These are phyloP conservation scores for Chimonanthus salicifolius DNA, from an alignment of 164 flowering plant species.

Conservation along the genomic window DNA sequence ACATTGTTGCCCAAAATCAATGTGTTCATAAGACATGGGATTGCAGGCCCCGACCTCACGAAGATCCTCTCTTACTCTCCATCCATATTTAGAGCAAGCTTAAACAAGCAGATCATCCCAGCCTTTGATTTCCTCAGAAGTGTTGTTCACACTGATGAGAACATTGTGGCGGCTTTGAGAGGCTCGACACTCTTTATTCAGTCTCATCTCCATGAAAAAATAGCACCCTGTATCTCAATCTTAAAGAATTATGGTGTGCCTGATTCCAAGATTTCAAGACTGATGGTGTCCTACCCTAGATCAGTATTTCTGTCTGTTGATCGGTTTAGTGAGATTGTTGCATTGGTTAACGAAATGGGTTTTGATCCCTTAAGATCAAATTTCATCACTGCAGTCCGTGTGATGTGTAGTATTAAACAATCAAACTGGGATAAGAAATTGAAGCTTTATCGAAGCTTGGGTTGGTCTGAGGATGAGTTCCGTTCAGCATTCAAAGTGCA, in stretches of 20 bases:
- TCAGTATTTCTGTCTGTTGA: neutral
- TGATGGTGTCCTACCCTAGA: neutral
- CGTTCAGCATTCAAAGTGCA: neutral
- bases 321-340: constrained; percentile 7
- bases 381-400: neutral
- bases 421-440: neutral
- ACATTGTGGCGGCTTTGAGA: neutral
- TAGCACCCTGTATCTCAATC: neutral
- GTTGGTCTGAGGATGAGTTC: constrained; percentile 1
- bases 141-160: neutral
- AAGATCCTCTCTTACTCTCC: neutral
- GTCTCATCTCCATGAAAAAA: neutral
- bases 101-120: neutral
- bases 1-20: neutral
- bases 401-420: neutral
- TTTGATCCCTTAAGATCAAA: neutral
- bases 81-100: neutral
- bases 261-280: neutral
- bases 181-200: neutral
- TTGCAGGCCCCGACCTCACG: neutral
- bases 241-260: neutral
- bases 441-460: constrained; percentile 1
- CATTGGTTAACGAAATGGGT: neutral
- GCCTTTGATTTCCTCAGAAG: neutral
- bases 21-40: neutral